Evolutionary conservation across 2,329 filamentous ascomycete species (phyloP), one percentile per base, ranked within the genome.

Genomic region (Curvularia eragrostidis): DNA sequence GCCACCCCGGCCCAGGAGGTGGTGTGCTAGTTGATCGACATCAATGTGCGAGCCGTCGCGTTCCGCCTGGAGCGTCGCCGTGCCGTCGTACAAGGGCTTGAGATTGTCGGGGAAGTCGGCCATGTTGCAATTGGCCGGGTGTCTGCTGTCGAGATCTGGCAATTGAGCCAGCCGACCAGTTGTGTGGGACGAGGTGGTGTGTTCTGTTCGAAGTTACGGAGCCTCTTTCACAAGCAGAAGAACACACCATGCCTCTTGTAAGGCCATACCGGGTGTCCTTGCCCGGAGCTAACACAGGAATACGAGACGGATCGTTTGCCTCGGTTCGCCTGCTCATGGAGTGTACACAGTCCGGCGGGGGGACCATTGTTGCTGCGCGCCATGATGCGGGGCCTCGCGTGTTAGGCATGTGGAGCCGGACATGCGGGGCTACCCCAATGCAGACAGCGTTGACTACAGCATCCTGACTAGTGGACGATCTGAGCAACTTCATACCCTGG

Each of bases 91-190:
- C 53, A 67, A 78, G 56, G 82, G 83, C 63, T 76, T 79, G 28
- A 84, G 79, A 18, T 74, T 73, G 66, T 81, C 78, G 51, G 80
- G 81, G 69, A 84, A 84, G 72, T 84, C 81, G 21, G 74, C 64
- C 80, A 82, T 82, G 48, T 42, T 53, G 52, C 44, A 44, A 53
- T 61, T 56, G 56, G 47, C 51, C 38, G 23, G 9, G 48, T 18
- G 39, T 26, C n/a, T 12, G 44, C 39, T 36, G 23, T 48, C 21
- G 21, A 10, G 19, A 38, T 41, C 24, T 39, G 13, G 18, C 43
- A 49, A 54, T 34, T 18, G 19, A 54, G 36, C 48, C 32, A 21
- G 36, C 55, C 48, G 61, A 54, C 58, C 48, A 34, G 44, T 54
- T 47, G 56, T 32, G 34, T 42, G 43, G 30, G 47, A 28, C 32